Conservation (phyloP, 2,329 filamentous ascomycete genomes). For the Epichloe bromicola region DNA sequence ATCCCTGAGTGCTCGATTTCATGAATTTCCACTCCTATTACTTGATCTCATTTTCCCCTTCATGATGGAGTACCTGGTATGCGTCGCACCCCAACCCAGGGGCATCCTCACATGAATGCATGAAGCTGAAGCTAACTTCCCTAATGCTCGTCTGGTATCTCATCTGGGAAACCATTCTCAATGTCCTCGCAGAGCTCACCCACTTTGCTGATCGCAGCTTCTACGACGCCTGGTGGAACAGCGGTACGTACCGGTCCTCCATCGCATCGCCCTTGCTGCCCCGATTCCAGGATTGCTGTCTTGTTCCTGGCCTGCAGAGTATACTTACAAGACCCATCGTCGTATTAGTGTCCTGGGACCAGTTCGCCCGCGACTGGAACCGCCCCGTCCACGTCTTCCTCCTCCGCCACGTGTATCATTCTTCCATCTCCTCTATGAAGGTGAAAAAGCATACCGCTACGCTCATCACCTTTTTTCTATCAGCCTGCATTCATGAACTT, state of each 20-base stretch:
- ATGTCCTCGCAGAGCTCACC: conserved; percentile 64
- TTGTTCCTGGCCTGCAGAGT: too few relatives aligned
- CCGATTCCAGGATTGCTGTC: too few relatives aligned
- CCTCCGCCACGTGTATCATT: conserved; percentile 67
- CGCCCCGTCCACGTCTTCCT: conserved; percentile 64
- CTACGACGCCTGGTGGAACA: conserved; percentile 53
- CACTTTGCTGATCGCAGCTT: conserved; percentile 67
- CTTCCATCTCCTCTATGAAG: conserved; percentile 59
- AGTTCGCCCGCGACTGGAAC: conserved; percentile 74
- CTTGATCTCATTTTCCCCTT: conserved; percentile 66
- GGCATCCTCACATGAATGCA: too few relatives aligned
- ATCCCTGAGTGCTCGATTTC: conserved; percentile 46
- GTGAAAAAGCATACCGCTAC: conserved; percentile 59
- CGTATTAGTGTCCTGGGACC: conserved; percentile 48
- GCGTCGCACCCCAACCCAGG: conserved; percentile 1
- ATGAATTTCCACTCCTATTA: conserved; percentile 62
- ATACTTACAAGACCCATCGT: background rate
- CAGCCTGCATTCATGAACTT: conserved; percentile 59
- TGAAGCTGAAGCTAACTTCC: background rate
- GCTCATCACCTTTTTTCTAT: conserved; percentile 62
- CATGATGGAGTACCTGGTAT: conserved; percentile 59
- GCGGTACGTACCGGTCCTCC: conserved; percentile 21
- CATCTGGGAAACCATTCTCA: conserved; percentile 66
- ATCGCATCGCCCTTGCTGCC: too few relatives aligned
- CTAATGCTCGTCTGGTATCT: conserved; percentile 56